Evolutionary conservation across 1,284 basidiomycete species (phyloP).

Genomic region (Tylopilus sp.): DNA sequence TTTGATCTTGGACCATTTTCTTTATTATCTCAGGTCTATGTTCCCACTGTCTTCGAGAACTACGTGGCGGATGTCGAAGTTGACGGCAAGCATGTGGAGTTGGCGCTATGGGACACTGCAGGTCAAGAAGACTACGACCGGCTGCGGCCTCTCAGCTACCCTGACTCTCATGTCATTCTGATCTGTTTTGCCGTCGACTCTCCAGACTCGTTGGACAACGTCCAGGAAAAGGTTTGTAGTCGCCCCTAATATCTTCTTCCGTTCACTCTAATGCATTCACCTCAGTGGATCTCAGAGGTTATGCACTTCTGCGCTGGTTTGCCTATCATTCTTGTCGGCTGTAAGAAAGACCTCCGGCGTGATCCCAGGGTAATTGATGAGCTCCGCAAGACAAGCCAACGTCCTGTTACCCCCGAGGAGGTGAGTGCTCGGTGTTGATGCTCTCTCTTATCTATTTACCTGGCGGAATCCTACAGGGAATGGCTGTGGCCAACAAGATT

Average conservation of each 20-base stretch:
- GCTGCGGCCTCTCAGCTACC: conserved; percentile 86
- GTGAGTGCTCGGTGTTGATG: conserved; percentile 33
- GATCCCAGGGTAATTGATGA: conserved; percentile 79
- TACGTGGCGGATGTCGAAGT: conserved; percentile 89
- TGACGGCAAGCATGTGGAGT: conserved; percentile 87
- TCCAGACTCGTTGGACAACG: conserved; percentile 90
- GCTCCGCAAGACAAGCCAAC: conserved; percentile 76
- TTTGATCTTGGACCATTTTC: neutral
- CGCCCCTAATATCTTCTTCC: neutral
- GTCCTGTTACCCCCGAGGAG: conserved; percentile 76
- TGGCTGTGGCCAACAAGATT: conserved; percentile 86
- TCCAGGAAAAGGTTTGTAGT: conserved; percentile 88
- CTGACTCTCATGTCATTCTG: conserved; percentile 90
- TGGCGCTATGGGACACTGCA: conserved; percentile 94
- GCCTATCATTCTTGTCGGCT: conserved; percentile 88
- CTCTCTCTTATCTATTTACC: neutral
- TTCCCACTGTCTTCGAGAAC: conserved; percentile 92
- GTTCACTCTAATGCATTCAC: conserved; percentile 8
- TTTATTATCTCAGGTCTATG: conserved; percentile 65
- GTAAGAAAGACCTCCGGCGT: conserved; percentile 86
- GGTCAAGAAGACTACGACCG: conserved; percentile 91
- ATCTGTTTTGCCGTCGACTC: conserved; percentile 94
- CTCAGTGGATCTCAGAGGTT: conserved; percentile 90
- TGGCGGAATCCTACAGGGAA: conserved; percentile 49
- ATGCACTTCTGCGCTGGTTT: conserved; percentile 88